phyloP scores from a whole-genome alignment of 2,329 filamentous ascomycete species.

The Tolypocladium paradoxum region DNA sequence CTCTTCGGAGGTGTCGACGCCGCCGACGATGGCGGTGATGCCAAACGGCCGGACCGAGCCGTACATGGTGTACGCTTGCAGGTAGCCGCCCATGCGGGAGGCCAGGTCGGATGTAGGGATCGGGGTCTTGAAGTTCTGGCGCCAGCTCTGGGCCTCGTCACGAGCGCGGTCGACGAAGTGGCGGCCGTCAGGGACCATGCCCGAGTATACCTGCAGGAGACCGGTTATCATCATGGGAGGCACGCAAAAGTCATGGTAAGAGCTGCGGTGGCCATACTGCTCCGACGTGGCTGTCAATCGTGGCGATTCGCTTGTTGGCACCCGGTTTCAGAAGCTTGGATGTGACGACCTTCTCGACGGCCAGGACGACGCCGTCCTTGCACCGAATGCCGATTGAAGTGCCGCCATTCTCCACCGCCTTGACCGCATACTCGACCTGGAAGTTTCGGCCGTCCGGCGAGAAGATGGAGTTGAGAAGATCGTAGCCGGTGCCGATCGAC shows the following conservation, averaged over 20 bases:
- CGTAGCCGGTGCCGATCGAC: slow-evolving; percentile 98
- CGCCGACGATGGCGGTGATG: slow-evolving; percentile 86
- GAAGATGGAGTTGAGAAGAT: slow-evolving; percentile 99
- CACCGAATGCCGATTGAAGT: slow-evolving; percentile 93
- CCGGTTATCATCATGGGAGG: not conserved
- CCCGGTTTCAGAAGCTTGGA: slow-evolving; percentile 92
- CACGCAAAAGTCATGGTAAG: not conserved
- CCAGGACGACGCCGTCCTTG: slow-evolving; percentile 93
- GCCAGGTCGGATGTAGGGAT: slow-evolving; percentile 84
- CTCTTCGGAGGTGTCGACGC: slow-evolving; percentile 85
- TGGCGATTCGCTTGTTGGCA: slow-evolving; percentile 95
- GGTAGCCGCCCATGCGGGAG: slow-evolving; percentile 87
- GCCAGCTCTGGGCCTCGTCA: slow-evolving; percentile 87
- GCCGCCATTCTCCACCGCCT: slow-evolving; percentile 96
- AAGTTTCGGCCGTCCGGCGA: slow-evolving; percentile 98
- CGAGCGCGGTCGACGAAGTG: slow-evolving; percentile 92
- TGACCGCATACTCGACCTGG: slow-evolving; percentile 97
- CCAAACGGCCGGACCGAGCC: slow-evolving; percentile 94
- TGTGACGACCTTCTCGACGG: slow-evolving; percentile 89
- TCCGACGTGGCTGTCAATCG: slow-evolving; percentile 86
- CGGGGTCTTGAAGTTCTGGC: slow-evolving; percentile 85
- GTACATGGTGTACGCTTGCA: slow-evolving; percentile 96
- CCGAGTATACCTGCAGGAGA: slow-evolving; percentile 71
- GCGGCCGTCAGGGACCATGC: slow-evolving; percentile 86
- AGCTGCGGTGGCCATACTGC: slow-evolving; percentile 52